Conservation (phyloP, 176 grass and related monocot species). For the Microstegium vimineum region DNA sequence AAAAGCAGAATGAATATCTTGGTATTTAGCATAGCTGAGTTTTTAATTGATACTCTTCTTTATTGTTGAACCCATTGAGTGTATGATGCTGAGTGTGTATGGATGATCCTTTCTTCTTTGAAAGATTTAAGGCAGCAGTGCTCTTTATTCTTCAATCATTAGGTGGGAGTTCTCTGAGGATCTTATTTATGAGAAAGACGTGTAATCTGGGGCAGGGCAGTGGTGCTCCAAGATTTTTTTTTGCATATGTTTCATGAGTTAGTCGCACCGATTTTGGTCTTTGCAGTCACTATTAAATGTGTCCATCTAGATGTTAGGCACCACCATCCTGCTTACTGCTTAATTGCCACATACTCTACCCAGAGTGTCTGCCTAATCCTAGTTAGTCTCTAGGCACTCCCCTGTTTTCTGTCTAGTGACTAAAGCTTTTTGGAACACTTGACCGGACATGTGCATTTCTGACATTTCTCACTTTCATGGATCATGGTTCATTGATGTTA, state of each 20-base stretch:
- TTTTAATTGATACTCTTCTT: neutral
- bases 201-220: neutral
- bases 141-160: neutral
- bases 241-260: neutral
- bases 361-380: neutral
- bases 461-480: neutral
- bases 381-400: neutral
- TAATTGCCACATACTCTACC: neutral
- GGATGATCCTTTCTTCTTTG: neutral
- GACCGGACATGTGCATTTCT: neutral
- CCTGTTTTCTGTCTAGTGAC: neutral
- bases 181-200: neutral
- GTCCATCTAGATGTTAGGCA: neutral
- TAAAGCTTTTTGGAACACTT: neutral
- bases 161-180: neutral
- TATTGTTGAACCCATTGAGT: neutral
- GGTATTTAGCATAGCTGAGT: conserved; percentile 1
- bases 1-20: neutral
- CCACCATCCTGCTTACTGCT: neutral
- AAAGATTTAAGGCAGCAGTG: neutral
- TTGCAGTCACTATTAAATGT: neutral
- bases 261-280: neutral
- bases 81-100: neutral
- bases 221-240: neutral
- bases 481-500: neutral